Percentiles rank a stretch among this genome's conserved stretches.
Evolutionary conservation across 2,329 filamentous ascomycete genomes (phyloP).

Genomic region (Ceratocystis variospora): DNA sequence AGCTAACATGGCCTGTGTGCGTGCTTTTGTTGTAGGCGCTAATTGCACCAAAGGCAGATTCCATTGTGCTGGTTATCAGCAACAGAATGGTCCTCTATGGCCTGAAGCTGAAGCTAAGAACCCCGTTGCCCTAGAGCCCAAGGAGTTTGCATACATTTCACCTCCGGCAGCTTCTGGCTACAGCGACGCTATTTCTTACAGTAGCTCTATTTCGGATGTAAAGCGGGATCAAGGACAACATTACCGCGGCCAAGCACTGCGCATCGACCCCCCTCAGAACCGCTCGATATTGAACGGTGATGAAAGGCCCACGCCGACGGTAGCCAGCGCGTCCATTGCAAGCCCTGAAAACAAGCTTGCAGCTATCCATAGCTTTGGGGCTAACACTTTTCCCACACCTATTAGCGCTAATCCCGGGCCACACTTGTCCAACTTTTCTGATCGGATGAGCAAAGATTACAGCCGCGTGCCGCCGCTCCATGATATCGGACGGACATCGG

Average conservation of each 20-base stretch:
- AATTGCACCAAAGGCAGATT: conserved; percentile 89
- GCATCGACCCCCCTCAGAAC: conserved; percentile 49
- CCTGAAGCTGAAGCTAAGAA: conserved; percentile 61
- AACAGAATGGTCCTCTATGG: conserved; percentile 57
- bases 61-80: conserved; percentile 79
- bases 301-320: conserved; percentile 45
- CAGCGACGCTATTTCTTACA: conserved; percentile 40
- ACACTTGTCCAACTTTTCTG: conserved; percentile 31
- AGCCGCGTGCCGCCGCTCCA: conserved; percentile 47
- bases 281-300: conserved; percentile 42
- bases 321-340: conserved; percentile 38
- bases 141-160: conserved; percentile 50
- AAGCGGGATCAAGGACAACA: conserved; percentile 32
- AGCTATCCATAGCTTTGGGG: conserved; percentile 37
- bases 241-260: conserved; percentile 47
- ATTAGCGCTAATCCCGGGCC: conserved; percentile 42
- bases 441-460: conserved; percentile 42
- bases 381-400: conserved; percentile 47
- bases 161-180: conserved; percentile 32
- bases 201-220: conserved; percentile 45
- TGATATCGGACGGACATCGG: conserved; percentile 43
- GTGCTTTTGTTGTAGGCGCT: conserved; percentile 41
- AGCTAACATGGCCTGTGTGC: background rate
- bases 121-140: conserved; percentile 65
- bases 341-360: conserved; percentile 52